Evolutionary conservation across 2,329 filamentous ascomycete genomes (phyloP), one percentile per base, ranked within the genome.

Genomic region (Exophiala xenobiotica): DNA sequence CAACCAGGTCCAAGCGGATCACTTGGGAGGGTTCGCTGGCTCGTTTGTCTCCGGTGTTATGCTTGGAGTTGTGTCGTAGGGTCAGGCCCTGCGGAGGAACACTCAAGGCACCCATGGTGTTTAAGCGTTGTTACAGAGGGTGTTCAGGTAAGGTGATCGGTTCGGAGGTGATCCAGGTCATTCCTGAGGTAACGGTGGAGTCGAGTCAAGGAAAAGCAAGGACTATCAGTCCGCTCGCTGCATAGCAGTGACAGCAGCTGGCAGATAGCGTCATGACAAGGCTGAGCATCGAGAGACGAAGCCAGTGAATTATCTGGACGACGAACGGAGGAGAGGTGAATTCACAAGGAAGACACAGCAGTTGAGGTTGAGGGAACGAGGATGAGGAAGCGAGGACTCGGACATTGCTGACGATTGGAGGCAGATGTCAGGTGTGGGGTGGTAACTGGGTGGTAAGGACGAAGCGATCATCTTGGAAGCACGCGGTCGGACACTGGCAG

Each of bases 1-100:
- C 70, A 20, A 69, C 65, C 49, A 77, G 63, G 53, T 74, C 71
- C 56, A 77, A 59, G 54, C 72, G 73, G 67, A 77, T 72, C 49
- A 75, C 68, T 62, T 76, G 74, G 27, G 64, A 58, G 12, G 67
- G 64, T 62, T 69, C 70, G 14, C 38, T 42, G 3, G 37, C 40
- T 3, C 39, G 26, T 41, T 57, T 49, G 24, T 46, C 51, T 6
- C 26, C 16, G 38, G 35, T 11, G 26, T 46, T 19, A 22, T 31
- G 26, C 39, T 52, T 33, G 40, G 46, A 16, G 16, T 26, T 37
- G 20, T 54, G 54, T 16, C 45, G 43, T 7, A 57, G 40, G 12
- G 40, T 26, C 40, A 57, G 48, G 23, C 56, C 52, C 46, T 56
- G 46, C 3, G 54, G 20, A 41, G 61, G 58, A 18, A 63, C 40